Evolutionary conservation across 176 grass and related monocot species (phyloP), one percentile per base, ranked within the genome.

Genomic region (Ensete ventricosum): DNA sequence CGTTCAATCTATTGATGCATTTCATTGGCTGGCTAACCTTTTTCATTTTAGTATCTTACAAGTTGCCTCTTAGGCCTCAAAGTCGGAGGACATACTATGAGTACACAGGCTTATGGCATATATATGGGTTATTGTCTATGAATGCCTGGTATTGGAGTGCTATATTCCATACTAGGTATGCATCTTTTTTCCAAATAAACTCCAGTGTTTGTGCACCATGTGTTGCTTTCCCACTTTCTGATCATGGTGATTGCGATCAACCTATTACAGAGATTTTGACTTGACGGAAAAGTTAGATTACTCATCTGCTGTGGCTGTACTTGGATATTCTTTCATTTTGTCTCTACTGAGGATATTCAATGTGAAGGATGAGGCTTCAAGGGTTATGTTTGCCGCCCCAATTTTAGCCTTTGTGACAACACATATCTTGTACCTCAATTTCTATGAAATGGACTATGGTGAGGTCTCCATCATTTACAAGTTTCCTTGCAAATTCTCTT

Each of bases 101-200:
- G 83, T 97, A 90, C 54, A 93, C 88, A 79, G 82, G 85, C 9
- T 78, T 97, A 55, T 97, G 90, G 90, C 94, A 97, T 88, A 97
- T 97, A 34, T 93, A 91, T 88, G 94, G 81, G 60, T 71, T 97
- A 24, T 70, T 97, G 78, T 93, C 94, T 27, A 93, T 97, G 73
- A 97, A 93, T 76, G 90, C 90, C 69, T 98, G 94, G 94, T 90
- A 88, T 73, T 97, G 93, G 94, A 97, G 94, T 83, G 82, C 82
- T 76, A 74, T 97, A 74, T 93, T 98, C 72, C 94, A 98, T 78
- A 91, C 88, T 62, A 86, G 90, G 94, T 98, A 83, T 78, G 53
- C 64, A 79, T 10, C 71, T 87, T 14, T 48, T 52, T 62, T 70
- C 57, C 9, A 50, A 14, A 26, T 52, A 55, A 22, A 59, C 77